Percentiles rank a stretch among this genome's conserved stretches.
These are phyloP conservation scores for Penicillium glabrum DNA, from an alignment of 2,329 filamentous ascomycete genomes.

Conservation along the genomic window DNA sequence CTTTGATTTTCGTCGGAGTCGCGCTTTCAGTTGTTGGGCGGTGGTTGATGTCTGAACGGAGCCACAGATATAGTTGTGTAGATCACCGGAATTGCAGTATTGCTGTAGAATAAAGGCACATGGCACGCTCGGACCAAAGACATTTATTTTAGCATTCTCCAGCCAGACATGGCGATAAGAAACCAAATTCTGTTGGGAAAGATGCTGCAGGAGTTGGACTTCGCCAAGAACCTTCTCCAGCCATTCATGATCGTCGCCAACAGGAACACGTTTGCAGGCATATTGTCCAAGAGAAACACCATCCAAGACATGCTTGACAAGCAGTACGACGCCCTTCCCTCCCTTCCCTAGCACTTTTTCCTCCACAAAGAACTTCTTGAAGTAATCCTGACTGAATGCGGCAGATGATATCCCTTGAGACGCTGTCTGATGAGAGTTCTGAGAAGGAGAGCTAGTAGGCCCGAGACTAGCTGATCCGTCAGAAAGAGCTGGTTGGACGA, in stretches of 20 bases:
- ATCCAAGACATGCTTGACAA: slow-evolving; percentile 92
- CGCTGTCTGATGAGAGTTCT: slow-evolving; percentile 45
- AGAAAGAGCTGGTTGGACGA: slow-evolving; percentile 48
- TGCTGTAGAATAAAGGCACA: slow-evolving; percentile 97
- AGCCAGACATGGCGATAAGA: slow-evolving; percentile 98
- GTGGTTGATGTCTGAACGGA: slow-evolving; percentile 62
- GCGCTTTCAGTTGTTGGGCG: slow-evolving; percentile 84
- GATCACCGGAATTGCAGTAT: slow-evolving; percentile 91
- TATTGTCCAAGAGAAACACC: slow-evolving; percentile 85
- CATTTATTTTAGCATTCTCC: slow-evolving; percentile 79
- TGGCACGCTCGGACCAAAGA: slow-evolving; percentile 86
- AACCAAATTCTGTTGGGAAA: slow-evolving; percentile 92
- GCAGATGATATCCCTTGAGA: slow-evolving; percentile 74
- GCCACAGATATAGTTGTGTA: slow-evolving; percentile 83
- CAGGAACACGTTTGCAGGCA: slow-evolving; percentile 94
- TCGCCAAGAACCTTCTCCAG: slow-evolving; percentile 91
- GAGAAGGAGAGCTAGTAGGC: slow-evolving; percentile 11
- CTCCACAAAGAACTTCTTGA: slow-evolving; percentile 88
- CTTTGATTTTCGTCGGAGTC: slow-evolving; percentile 77
- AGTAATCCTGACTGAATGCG: slow-evolving; percentile 90
- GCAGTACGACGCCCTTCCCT: slow-evolving; percentile 88
- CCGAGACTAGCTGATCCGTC: slow-evolving; percentile 49
- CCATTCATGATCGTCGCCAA: slow-evolving; percentile 93
- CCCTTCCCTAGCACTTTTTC: slow-evolving; percentile 83
- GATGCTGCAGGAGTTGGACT: slow-evolving; percentile 85